These are phyloP conservation scores for Sporisorium reilianum DNA, from an alignment of 1,284 basidiomycete genomes.

Conservation along the genomic window DNA sequence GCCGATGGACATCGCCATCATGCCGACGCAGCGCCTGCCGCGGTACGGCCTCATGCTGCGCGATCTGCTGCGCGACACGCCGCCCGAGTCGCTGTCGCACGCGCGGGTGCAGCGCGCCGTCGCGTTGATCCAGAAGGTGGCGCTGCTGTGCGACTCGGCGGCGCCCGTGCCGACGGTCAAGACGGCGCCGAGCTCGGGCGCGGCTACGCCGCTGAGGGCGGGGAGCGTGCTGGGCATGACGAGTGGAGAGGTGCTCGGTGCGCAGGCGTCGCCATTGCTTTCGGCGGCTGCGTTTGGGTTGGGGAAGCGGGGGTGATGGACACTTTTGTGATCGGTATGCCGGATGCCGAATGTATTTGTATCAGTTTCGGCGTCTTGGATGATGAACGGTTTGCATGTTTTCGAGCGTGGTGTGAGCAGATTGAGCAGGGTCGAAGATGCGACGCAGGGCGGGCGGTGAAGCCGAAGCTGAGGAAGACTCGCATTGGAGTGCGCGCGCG, in stretches of 20 bases:
- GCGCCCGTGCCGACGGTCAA: slow-evolving; percentile 9
- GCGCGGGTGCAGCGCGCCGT: slow-evolving; percentile 48
- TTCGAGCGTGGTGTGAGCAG: no score
- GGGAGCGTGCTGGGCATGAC: slow-evolving; percentile 26
- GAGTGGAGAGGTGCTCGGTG: slow-evolving; percentile 2
- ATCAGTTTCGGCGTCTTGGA: no score
- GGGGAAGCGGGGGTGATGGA: slow-evolving; percentile 10
- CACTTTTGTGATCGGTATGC: no score
- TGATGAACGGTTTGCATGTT: no score
- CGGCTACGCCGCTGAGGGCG: slow-evolving; percentile 20
- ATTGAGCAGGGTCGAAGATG: no score
- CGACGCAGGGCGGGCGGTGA: no score
- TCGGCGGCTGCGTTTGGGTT: slow-evolving; percentile 6
- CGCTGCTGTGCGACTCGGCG: slow-evolving; percentile 45
- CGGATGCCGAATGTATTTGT: no score
- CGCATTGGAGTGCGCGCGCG: no score
- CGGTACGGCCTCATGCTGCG: slow-evolving; percentile 61
- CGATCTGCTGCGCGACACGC: slow-evolving; percentile 60
- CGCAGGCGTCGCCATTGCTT: background rate
- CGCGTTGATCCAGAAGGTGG: slow-evolving; percentile 37
- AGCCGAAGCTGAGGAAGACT: no score
- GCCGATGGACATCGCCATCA: slow-evolving; percentile 64
- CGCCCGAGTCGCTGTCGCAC: slow-evolving; percentile 56
- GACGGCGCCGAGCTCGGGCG: slow-evolving; percentile 10
- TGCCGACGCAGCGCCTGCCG: slow-evolving; percentile 66